Evolutionary conservation across 1,139 yeast genomes (phyloP), one percentile per base, ranked within the genome.

Genomic region (Geotrichum fermentans): DNA sequence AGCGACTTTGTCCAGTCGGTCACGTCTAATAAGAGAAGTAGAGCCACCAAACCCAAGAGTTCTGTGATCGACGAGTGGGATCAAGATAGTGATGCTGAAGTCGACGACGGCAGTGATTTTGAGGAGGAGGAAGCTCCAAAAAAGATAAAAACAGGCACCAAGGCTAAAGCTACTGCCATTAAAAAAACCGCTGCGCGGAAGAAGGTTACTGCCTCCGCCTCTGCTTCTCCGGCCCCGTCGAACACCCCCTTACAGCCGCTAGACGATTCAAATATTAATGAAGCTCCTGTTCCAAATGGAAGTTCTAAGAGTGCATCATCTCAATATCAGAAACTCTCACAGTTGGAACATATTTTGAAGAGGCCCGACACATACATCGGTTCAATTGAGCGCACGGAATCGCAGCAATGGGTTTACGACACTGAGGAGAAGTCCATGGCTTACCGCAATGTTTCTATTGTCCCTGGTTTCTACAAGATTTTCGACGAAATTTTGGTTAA

Each of bases 291-390:
- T 24, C 8, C 45, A 33, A 41, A 26, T 29, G 38, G 29, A 1
- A 38, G 48, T 26, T 46, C 55, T 21, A 73, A 73, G 55, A 66
- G 73, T 39, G 83, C 82, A 11, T 83, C 96, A 7, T 85, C 84
- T 46, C 92, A 87, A 60, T 94, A 94, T 68, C 97, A 92, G 67
- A 86, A 86, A 69, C 80, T 94, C 49, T 83, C 97, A 2, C 98
- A 90, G 68, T 73, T 94, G 60, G 97, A 94, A 64, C 99, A 94
- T 75, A 92, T 94, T 55, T 74, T 94, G 62, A 89, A 89, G 67
- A 83, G 99, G 68, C 99, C 99, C 0, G 99, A 94, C 65, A 92
- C 98, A 2, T 94, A 94, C 69, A 84, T 94, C 60, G 99, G 99
- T 5, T 89, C 97, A 1, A 85, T 90, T 35, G 98, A 92, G 67